Base-by-base conservation (phyloP, 495 filamentous ascomycete species). In the Hyaloscypha finlandica region DNA sequence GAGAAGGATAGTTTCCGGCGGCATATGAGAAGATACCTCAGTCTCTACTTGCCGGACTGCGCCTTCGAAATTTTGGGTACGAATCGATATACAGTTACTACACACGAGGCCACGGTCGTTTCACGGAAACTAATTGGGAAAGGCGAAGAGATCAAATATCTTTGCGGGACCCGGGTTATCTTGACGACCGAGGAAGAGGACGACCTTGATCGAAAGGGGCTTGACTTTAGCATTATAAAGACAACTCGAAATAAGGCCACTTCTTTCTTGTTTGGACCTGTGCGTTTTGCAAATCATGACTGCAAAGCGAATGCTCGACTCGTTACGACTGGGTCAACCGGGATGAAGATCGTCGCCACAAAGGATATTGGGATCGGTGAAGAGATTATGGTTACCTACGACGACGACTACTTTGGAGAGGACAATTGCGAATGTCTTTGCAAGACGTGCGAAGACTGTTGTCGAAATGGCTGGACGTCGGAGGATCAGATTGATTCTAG, bases 121-220 rank as follows among this genome's bases (percentile, higher is more conserved):
- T 12, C 8, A 42, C 32, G 58, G 30, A 45, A n/a, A 22, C 35
- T 9, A 35, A 61, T 61, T 45, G 2, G 9, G 31, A 19, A 39
- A 39, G 8, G 58, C 31, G 2, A 37, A 45, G 58, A 61, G 31
- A 61, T 61, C 6, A 61, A 42, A n/a, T 63, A 63, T 63, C 60
- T 63, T 63, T 52, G 30, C 22, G 16, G 60, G 30, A 63, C 52
- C 33, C 6, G 42, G 60, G 60, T 37, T 32, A 63, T 48, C 60
- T 29, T 63, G 14, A 63, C 20, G 29, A 22, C 6, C 2, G 14
- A 25, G 19, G 22, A 63, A 31, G 37, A 48, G 22, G 14, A 6
- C 12, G 22, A 32, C 42, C 37, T 63, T 48, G 32, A 51, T 25
- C 3, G 2, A 32, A 63, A 22, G 25, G 31, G 60, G 1, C 12